Conservation (phyloP, 306 rosid species). For the Pterocarpus macrocarpus region DNA sequence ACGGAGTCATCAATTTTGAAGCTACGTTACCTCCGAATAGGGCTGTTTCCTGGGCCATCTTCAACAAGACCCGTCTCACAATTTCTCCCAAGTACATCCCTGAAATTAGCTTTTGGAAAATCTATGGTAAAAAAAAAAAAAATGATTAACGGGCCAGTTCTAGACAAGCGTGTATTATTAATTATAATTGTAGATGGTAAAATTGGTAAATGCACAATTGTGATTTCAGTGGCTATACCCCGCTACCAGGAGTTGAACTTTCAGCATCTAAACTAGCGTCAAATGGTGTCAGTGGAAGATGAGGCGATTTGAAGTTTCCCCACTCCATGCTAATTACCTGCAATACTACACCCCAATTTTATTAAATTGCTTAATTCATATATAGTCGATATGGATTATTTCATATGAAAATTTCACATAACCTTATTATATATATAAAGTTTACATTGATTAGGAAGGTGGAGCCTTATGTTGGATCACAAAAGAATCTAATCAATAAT, state of each 20-base stretch:
- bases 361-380: constrained; percentile 22
- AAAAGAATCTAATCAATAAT: no score
- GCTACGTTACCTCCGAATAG: constrained; percentile 65
- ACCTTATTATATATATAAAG: no score
- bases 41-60: constrained; percentile 70
- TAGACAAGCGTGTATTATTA: not conserved
- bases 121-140: constrained; percentile 41
- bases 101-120: constrained; percentile 67
- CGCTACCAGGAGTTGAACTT: constrained; percentile 63
- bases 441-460: no score
- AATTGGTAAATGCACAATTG: constrained; percentile 1
- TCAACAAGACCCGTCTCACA: constrained; percentile 68
- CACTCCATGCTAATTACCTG: constrained; percentile 75
- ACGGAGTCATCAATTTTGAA: constrained; percentile 64
- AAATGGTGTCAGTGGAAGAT: constrained; percentile 68
- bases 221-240: constrained; percentile 50
- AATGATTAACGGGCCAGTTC: not conserved
- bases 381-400: no score
- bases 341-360: constrained; percentile 43
- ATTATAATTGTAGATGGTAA: not conserved
- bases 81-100: constrained; percentile 75
- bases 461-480: no score
- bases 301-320: constrained; percentile 68
- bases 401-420: no score
- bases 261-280: constrained; percentile 65